These are phyloP conservation scores for Populus alba DNA, from an alignment of 345 rosid genomes.

Conservation along the genomic window DNA sequence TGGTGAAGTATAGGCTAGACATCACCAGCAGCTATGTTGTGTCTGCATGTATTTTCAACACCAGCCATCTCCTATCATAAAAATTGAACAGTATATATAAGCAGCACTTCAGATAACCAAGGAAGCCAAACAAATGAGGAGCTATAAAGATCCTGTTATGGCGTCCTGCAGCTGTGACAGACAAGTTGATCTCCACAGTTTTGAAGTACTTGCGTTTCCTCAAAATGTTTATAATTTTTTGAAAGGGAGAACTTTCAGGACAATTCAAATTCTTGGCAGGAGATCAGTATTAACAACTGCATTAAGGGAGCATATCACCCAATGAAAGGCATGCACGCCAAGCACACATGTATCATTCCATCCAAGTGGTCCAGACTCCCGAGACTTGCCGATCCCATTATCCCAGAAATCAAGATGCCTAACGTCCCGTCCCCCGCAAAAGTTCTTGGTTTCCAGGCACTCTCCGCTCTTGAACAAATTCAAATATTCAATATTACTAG, in stretches of 20 bases:
- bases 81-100: background rate
- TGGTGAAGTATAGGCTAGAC: conserved; percentile 1
- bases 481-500: background rate
- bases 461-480: background rate
- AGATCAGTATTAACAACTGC: background rate
- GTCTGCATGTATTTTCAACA: background rate
- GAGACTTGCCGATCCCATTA: background rate
- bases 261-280: background rate
- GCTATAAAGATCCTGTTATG: background rate
- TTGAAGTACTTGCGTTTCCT: background rate
- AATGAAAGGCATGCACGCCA: background rate
- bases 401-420: background rate
- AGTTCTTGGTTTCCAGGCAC: background rate
- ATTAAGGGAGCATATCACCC: background rate
- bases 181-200: background rate
- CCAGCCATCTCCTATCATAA: conserved; percentile 20
- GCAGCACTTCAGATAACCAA: background rate
- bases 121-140: background rate
- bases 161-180: background rate
- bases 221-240: background rate
- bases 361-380: background rate
- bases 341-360: background rate
- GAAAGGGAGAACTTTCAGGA: background rate
- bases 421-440: background rate
- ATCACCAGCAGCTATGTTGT: background rate